Base-by-base conservation (phyloP, 2,329 filamentous ascomycete genomes). In the Hypomyces rosellus region DNA sequence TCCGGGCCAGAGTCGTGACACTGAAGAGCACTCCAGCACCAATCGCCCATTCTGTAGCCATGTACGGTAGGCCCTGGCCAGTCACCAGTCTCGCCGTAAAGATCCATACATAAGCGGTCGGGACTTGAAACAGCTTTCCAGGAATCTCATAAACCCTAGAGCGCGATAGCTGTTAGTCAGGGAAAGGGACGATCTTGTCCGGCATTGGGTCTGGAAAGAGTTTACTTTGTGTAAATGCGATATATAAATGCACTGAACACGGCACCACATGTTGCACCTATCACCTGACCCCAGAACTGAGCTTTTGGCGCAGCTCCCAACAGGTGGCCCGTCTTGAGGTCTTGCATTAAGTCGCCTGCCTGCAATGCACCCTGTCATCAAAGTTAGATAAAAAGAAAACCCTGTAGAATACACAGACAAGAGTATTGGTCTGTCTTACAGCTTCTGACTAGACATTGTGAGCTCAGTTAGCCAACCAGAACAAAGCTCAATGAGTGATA, bases 41-140 rank as follows among this genome's bases (percentile, higher is more conserved):
- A 1, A 84, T 69, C 1, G 92, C 88, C 73, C 87, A 95, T 61
- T 91, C 83, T 62, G 81, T 82, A 0, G 89, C 91, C 83, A 90
- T 90, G 1, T 81, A 75, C 1, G 93, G 93, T 39, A 99, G 66
- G 0, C 93, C 93, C 57, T 93, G 80, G 2, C 93, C 93, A 0
- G 91, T 97, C 9, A 99, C 91, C 2, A 99, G 76, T 14, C 93
- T 78, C 1, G 93, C 92, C 0, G 93, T 99, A 67, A 96, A 96
- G 48, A 99, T 88, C 93, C 93, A 99, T 5, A 99, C 91, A 65
- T 92, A 96, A 1, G 85, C 92, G 0, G 93, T 97, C 0, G 93
- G 93, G 1, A 96, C 90, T 63, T 96, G 87, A 66, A 99, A 97
- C 48, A 96, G 74, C 9, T 89, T 85, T 0, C 91, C 89, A 0